Evolutionary conservation across 2,329 filamentous ascomycete species (phyloP).

Genomic region (Cladophialophora psammophila): DNA sequence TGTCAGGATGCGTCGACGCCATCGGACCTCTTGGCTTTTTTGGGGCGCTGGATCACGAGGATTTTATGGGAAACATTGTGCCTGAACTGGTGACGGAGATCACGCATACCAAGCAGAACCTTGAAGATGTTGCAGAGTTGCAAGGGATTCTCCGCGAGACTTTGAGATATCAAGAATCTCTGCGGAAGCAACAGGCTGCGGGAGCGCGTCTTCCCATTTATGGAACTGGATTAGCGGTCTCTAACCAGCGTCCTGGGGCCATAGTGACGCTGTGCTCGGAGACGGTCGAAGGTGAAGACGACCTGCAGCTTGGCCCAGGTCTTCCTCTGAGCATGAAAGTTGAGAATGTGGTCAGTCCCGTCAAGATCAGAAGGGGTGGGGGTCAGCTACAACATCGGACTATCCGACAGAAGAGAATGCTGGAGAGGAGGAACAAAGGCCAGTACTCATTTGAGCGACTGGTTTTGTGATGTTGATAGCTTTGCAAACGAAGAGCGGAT

Average conservation of each 20-base stretch:
- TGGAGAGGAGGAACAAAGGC: conserved; percentile 80
- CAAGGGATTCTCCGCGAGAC: conserved; percentile 57
- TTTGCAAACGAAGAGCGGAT: conserved; percentile 4
- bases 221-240: conserved; percentile 4
- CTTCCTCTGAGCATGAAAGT: conserved; percentile 70
- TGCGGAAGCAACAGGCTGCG: conserved; percentile 32
- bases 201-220: conserved; percentile 5
- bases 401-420: conserved; percentile 74
- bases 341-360: conserved; percentile 53
- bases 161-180: conserved; percentile 50
- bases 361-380: conserved; percentile 65
- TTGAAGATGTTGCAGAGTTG: conserved; percentile 57
- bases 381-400: conserved; percentile 75
- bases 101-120: conserved; percentile 55
- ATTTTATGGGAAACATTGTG: conserved; percentile 49
- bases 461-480: conserved; percentile 35
- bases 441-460: conserved; percentile 80
- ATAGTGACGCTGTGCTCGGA: conserved; percentile 40
- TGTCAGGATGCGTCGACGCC: conserved; percentile 56
- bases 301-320: conserved; percentile 15
- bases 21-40: conserved; percentile 55
- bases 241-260: conserved; percentile 28
- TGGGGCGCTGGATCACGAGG: conserved; percentile 48
- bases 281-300: conserved; percentile 29
- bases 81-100: conserved; percentile 58